A percentile compares a stretch with the other conserved stretches of the same genome.
Evolutionary conservation across 2,329 filamentous ascomycete genomes (phyloP).

Genomic region (Paraconiothyrium sp.): DNA sequence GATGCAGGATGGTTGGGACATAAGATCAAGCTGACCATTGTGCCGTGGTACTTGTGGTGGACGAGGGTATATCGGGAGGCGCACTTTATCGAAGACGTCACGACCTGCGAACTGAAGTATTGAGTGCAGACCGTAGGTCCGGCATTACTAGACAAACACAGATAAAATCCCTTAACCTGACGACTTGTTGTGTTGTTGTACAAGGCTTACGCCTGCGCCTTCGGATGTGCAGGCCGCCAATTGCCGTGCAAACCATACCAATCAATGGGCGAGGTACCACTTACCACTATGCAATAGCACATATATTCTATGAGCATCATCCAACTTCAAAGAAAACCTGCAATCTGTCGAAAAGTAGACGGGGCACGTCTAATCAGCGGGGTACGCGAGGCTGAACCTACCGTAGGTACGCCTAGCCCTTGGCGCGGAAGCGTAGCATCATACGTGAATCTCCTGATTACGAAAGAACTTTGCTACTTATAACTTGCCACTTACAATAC

Average conservation of each 20-base stretch:
- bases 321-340: neutral
- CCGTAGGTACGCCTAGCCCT: conserved; percentile 6
- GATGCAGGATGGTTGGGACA: conserved; percentile 58
- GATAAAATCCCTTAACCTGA: too few relatives aligned
- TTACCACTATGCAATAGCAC: too few relatives aligned
- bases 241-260: too few relatives aligned
- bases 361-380: neutral
- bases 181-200: too few relatives aligned
- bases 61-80: conserved; percentile 52
- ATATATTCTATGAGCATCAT: neutral
- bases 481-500: neutral
- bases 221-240: too few relatives aligned
- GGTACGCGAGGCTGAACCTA: conserved; percentile 7
- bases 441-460: conserved; percentile 6
- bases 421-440: conserved; percentile 4
- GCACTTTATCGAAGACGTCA: conserved; percentile 59
- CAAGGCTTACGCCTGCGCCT: too few relatives aligned
- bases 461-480: neutral
- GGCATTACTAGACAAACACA: neutral
- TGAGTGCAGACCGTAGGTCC: conserved; percentile 24
- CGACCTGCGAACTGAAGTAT: conserved; percentile 51
- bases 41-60: conserved; percentile 61
- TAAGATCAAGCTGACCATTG: conserved; percentile 55
- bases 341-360: neutral
- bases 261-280: too few relatives aligned